Evolutionary conservation across 805 yeast species (phyloP), one percentile per base, ranked within the genome.

Genomic region (Tetrapisispora iriomotensis): DNA sequence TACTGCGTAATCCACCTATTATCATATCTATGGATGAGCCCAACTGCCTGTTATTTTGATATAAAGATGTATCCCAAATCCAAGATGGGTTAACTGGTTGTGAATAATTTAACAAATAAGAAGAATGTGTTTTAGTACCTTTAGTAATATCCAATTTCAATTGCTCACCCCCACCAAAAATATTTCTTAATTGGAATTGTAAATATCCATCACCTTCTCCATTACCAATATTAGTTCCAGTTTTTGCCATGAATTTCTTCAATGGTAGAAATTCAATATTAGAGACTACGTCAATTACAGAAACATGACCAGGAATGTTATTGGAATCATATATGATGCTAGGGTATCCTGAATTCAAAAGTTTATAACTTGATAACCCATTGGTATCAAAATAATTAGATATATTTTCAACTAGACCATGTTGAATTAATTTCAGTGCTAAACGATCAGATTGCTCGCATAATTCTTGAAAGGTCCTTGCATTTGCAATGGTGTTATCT

Each of bases 141-240:
- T 72, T 62, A 6, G 77, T 77, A 40, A 74, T 69, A 43, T 77
- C 77, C 13, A 77, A 44, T 13, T 71, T 63, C 13, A 82, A 49
- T 6, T 63, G 62, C 53, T 81, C 88, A 13, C 82, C 86, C n/a
- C 79, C 80, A 4, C 83, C 86, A 46, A 79, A 70, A 8, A 73
- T 62, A 51, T 80, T 80, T 32, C 70, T 59, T 42, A 51, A 34
- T 58, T 77, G 87, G 40, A 88, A 75, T 24, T 84, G 79, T 34
- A 86, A 70, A 54, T 88, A 87, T 1, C 96, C 97, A 54, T 84
- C 54, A 23, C 96, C 98, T 65, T 92, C 97, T 24, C 95, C 95
- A 55, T 92, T 90, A 2, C 97, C 97, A 7, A 92, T 75, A 59
- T 87, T 88, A 2, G 97, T 92, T 4, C 99, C 99, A 1, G 96